Conservation (phyloP, 1,139 yeast species). For the Debaryomyces sp. region DNA sequence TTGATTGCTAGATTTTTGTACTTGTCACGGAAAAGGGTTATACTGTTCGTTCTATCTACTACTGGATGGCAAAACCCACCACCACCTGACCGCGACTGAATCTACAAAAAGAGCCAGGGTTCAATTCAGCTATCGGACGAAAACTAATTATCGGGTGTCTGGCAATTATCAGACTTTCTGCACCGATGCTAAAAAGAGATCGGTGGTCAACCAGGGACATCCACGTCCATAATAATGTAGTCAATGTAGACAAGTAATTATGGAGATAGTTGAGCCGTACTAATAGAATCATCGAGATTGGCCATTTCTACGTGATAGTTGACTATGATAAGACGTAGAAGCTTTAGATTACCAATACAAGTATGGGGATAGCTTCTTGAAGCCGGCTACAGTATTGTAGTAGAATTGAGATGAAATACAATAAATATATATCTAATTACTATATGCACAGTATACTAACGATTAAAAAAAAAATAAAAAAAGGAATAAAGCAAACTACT, state of each 20-base stretch:
- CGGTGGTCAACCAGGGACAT: too few relatives aligned
- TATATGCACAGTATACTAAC: constrained; percentile 13
- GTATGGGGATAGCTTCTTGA: neutral
- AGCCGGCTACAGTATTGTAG: neutral
- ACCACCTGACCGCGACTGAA: constrained; percentile 4
- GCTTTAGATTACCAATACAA: neutral
- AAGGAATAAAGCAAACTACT: constrained; percentile 5
- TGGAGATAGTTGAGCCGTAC: neutral
- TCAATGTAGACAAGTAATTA: neutral
- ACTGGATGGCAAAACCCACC: constrained; percentile 8
- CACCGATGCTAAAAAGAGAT: neutral
- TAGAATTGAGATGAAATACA: constrained; percentile 1
- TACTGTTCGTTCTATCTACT: neutral
- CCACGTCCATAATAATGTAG: neutral
- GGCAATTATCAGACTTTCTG: neutral
- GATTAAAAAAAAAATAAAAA: constrained; percentile 2
- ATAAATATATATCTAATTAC: constrained; percentile 12
- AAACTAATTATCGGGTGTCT: neutral
- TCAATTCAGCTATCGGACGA: neutral
- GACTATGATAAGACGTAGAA: neutral
- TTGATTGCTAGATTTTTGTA: constrained; percentile 8
- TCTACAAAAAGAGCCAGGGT: constrained; percentile 4
- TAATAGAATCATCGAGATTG: neutral
- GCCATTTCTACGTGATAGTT: neutral
- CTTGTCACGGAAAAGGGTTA: neutral